Percentiles rank a stretch among this genome's conserved stretches.
phyloP scores from a whole-genome alignment of 2,329 filamentous ascomycete species.

The Diaporthe sp. region DNA sequence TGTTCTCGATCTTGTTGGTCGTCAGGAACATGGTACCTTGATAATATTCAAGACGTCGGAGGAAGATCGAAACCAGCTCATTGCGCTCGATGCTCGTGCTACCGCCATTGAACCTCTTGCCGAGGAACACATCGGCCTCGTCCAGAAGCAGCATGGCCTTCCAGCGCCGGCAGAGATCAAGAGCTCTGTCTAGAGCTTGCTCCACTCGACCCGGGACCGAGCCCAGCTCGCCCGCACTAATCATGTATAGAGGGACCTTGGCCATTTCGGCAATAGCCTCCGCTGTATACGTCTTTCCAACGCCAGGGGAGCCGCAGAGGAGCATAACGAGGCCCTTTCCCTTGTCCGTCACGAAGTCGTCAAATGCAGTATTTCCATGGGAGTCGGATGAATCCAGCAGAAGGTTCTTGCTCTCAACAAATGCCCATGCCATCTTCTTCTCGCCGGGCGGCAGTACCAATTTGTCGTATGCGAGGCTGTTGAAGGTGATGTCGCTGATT shows the following conservation, averaged over 20 bases:
- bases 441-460: slow-evolving; percentile 48
- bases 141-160: slow-evolving; percentile 58
- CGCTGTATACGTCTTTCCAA: slow-evolving; percentile 31
- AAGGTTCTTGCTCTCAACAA: slow-evolving; percentile 12
- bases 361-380: slow-evolving; percentile 15
- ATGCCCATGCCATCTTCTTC: slow-evolving; percentile 48
- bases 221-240: slow-evolving; percentile 56
- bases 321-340: slow-evolving; percentile 38
- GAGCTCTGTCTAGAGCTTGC: slow-evolving; percentile 46
- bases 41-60: slow-evolving; percentile 52
- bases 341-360: slow-evolving; percentile 41
- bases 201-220: slow-evolving; percentile 50
- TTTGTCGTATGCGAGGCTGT: slow-evolving; percentile 57
- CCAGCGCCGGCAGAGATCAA: slow-evolving; percentile 54
- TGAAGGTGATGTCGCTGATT: slow-evolving; percentile 53
- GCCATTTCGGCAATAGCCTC: slow-evolving; percentile 52
- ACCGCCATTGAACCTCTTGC: slow-evolving; percentile 48
- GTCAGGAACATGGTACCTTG: slow-evolving; percentile 53
- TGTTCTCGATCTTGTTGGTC: slow-evolving; percentile 50
- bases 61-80: slow-evolving; percentile 52
- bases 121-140: slow-evolving; percentile 58
- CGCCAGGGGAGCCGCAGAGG: slow-evolving; percentile 22
- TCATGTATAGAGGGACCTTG: slow-evolving; percentile 53
- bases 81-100: slow-evolving; percentile 50
- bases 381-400: background rate